Conservation (phyloP, 352 stramenopile species). For the Globisporangium nunn region DNA sequence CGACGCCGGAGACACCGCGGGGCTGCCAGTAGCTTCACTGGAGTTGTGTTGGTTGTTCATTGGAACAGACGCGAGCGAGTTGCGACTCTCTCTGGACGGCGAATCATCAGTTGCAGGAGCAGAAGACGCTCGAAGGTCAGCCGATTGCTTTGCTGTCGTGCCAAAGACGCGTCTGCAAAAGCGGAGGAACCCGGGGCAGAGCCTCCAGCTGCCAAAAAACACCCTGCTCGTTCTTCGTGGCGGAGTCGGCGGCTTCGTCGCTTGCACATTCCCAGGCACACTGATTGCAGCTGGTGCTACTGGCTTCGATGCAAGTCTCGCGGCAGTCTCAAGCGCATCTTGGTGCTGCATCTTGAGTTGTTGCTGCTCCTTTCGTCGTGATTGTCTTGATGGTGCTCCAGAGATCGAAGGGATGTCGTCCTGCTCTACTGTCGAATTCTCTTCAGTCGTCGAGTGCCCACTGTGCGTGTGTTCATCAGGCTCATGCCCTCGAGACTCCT, state of each 20-base stretch:
- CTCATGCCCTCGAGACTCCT: constrained; percentile 7
- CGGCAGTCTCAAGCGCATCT: not conserved
- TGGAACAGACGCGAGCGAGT: constrained; percentile 7
- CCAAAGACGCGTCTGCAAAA: constrained; percentile 65
- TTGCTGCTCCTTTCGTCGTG: constrained; percentile 28
- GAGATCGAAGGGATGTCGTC: not conserved
- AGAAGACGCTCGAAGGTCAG: constrained; percentile 1
- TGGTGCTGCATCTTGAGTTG: constrained; percentile 10
- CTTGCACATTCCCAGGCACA: not conserved
- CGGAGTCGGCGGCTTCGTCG: not conserved
- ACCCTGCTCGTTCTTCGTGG: not conserved
- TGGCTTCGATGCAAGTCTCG: not conserved
- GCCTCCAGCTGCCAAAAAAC: constrained; percentile 31
- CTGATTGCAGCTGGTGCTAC: not conserved
- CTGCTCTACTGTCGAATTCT: constrained; percentile 5
- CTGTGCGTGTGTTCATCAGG: constrained; percentile 7
- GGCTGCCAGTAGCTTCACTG: constrained; percentile 9
- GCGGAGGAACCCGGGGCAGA: constrained; percentile 62
- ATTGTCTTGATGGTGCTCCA: constrained; percentile 18
- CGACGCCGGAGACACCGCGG: constrained; percentile 2
- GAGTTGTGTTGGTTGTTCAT: constrained; percentile 12
- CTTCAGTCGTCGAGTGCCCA: constrained; percentile 6
- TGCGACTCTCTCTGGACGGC: not conserved
- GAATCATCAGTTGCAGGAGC: not conserved
- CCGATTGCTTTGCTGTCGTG: constrained; percentile 3